A percentile compares a stretch with the other conserved stretches of the same genome.
Conservation (phyloP, 78 protist genomes). For the Planoprotostelium fungivorum region DNA sequence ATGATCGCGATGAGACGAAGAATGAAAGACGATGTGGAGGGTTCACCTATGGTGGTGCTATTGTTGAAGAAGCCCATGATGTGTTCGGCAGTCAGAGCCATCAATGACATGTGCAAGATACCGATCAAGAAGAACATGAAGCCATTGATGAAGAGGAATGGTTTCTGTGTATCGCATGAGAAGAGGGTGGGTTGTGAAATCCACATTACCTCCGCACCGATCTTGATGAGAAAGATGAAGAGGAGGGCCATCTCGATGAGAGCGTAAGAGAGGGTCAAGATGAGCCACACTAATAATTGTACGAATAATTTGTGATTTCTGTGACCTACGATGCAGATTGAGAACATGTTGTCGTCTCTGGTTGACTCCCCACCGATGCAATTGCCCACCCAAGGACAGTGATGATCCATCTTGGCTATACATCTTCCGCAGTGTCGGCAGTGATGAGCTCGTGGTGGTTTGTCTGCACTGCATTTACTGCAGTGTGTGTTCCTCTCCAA, state of each 20-base stretch:
- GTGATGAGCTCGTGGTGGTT: slow-evolving; percentile 73
- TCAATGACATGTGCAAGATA: background rate
- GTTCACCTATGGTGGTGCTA: background rate
- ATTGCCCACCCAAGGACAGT: slow-evolving; percentile 83
- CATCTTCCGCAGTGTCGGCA: slow-evolving; percentile 71
- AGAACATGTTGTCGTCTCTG: background rate
- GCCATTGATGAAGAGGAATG: background rate
- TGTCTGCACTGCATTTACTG: slow-evolving; percentile 25
- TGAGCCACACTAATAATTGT: background rate
- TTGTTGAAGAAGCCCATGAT: background rate
- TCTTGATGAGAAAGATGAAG: background rate
- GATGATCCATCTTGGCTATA: slow-evolving; percentile 68
- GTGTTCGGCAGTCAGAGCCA: background rate
- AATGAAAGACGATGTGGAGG: no score
- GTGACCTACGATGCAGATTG: background rate
- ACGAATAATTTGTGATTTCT: background rate
- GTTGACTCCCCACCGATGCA: slow-evolving; percentile 44
- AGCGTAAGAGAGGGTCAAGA: background rate
- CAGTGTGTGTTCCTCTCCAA: background rate
- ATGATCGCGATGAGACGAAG: no score
- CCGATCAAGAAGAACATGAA: background rate
- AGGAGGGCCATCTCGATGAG: background rate
- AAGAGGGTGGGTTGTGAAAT: no score
- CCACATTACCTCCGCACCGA: background rate
- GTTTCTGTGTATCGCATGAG: background rate